A percentile compares a stretch with the other conserved stretches of the same genome.
These are phyloP conservation scores for Ophiocordyceps polyrhachis-furcata DNA, from an alignment of 2,329 filamentous ascomycete genomes.

Conservation along the genomic window DNA sequence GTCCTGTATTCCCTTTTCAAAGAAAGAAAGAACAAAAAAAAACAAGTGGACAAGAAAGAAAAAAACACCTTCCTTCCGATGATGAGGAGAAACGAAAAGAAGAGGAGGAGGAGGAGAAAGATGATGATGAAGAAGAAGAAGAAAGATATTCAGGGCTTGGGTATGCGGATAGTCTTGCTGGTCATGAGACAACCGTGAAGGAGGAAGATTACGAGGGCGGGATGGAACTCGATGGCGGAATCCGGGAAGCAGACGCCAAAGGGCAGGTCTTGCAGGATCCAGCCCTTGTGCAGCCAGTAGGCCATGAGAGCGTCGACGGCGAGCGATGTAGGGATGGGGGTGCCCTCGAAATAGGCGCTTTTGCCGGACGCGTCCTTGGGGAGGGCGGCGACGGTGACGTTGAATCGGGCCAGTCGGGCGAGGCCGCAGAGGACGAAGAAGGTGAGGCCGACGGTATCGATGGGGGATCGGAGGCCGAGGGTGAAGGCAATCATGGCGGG, in stretches of 20 bases:
- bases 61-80: too few species aligned
- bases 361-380: constrained; percentile 89
- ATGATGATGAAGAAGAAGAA: background rate
- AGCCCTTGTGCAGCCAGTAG: constrained; percentile 69
- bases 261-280: constrained; percentile 64
- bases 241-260: constrained; percentile 50
- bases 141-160: constrained; percentile 48
- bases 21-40: too few species aligned
- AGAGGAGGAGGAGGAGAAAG: background rate
- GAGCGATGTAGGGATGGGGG: constrained; percentile 82
- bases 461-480: constrained; percentile 64
- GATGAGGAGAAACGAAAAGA: too few species aligned
- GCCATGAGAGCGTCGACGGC: constrained; percentile 69
- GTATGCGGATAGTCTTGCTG: constrained; percentile 85
- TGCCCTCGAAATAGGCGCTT: constrained; percentile 90
- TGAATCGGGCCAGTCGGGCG: constrained; percentile 87
- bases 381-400: constrained; percentile 76
- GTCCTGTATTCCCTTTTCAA: background rate
- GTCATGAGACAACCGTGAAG: constrained; percentile 89
- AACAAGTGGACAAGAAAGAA: too few species aligned
- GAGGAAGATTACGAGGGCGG: constrained; percentile 61
- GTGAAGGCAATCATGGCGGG: constrained; percentile 78
- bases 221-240: constrained; percentile 64
- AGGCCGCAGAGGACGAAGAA: constrained; percentile 93
- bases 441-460: constrained; percentile 63